Evolutionary conservation across 768 basidiomycete genomes (phyloP).

Genomic region (Russula earlei): DNA sequence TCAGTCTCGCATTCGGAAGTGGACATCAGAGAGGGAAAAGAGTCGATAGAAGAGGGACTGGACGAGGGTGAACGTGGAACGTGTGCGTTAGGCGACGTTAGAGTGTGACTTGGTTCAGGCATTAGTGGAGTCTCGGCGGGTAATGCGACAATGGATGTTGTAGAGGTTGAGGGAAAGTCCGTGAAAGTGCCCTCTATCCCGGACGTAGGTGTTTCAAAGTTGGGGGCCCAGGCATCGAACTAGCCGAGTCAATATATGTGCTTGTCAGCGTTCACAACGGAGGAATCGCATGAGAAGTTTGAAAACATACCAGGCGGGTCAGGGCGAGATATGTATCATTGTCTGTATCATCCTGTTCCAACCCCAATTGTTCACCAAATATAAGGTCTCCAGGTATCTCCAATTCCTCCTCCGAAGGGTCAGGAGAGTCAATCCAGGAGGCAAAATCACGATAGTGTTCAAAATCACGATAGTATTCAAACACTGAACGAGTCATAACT

Average conservation of each 20-base stretch:
- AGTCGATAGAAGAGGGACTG: background rate
- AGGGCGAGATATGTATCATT: background rate
- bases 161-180: background rate
- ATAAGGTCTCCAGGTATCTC: background rate
- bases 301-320: constrained; percentile 7
- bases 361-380: background rate
- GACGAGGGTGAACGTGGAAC: background rate
- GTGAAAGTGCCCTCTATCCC: background rate
- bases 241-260: background rate
- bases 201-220: background rate
- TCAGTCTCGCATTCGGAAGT: background rate
- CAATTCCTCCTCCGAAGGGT: background rate
- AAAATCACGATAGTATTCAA: background rate
- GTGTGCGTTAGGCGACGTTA: background rate
- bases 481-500: constrained; percentile 3
- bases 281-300: background rate
- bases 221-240: background rate
- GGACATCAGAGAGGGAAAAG: background rate
- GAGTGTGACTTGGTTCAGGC: background rate
- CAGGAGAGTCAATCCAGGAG: background rate
- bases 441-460: too few species aligned
- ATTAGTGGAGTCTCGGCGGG: background rate
- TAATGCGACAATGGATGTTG: background rate
- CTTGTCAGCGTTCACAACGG: constrained; percentile 17
- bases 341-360: background rate